Percentiles rank a stretch among this genome's conserved stretches.
Conservation (phyloP, 176 grass and related monocot species). For the Olyra latifolia region DNA sequence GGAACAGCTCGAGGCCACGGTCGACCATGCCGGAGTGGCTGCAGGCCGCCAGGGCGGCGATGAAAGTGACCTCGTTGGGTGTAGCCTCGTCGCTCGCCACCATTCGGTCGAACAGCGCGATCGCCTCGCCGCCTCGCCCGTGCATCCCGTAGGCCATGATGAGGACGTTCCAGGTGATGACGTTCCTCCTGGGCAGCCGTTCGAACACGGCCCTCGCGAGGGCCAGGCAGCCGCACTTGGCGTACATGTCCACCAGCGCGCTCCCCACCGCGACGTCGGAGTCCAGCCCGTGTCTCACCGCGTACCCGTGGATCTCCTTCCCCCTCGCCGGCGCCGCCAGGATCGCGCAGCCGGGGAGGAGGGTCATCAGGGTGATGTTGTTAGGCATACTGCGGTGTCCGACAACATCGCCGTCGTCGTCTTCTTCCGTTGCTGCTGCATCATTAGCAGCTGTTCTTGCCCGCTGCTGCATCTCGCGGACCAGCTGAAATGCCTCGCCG, state of each 20-base stretch:
- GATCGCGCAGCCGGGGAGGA: slow-evolving; percentile 75
- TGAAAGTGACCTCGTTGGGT: slow-evolving; percentile 79
- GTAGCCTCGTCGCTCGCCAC: slow-evolving; percentile 53
- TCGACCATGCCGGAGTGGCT: slow-evolving; percentile 86
- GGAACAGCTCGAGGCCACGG: slow-evolving; percentile 66
- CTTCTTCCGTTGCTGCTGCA: not conserved
- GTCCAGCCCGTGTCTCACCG: slow-evolving; percentile 54
- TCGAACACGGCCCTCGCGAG: slow-evolving; percentile 60
- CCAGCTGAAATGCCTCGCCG: slow-evolving; percentile 60
- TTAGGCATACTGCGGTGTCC: slow-evolving; percentile 46
- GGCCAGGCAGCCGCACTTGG: slow-evolving; percentile 71
- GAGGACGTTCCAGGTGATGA: slow-evolving; percentile 98
- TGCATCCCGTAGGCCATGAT: slow-evolving; percentile 98
- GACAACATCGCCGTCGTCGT: not conserved
- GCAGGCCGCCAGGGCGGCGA: slow-evolving; percentile 78
- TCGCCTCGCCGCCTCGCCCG: slow-evolving; percentile 61
- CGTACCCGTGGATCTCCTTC: slow-evolving; percentile 84
- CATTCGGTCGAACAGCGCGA: slow-evolving; percentile 73
- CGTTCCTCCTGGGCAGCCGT: slow-evolving; percentile 60
- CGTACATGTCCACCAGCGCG: slow-evolving; percentile 92
- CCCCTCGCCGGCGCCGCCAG: slow-evolving; percentile 70
- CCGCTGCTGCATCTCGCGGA: slow-evolving; percentile 64
- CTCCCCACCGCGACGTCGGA: slow-evolving; percentile 77
- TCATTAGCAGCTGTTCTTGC: not conserved
- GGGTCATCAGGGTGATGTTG: slow-evolving; percentile 77